phyloP scores from a whole-genome alignment of 805 yeast genomes.

The Sugiyamaella chiloensis region DNA sequence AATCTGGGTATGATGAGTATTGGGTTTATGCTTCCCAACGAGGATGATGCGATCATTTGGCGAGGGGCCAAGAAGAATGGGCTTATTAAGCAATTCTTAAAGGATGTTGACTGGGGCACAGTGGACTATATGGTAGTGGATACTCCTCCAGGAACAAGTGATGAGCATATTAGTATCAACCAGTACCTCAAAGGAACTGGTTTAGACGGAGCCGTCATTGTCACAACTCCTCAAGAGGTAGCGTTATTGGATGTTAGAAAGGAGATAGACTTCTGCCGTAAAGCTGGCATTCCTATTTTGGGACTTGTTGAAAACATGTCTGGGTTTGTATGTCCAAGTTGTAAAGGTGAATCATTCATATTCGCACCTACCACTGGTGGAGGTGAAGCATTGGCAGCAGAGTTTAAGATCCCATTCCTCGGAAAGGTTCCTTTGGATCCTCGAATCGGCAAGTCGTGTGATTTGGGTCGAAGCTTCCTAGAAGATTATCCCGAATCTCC shows the following conservation, averaged over 20 bases:
- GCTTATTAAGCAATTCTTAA: conserved; percentile 85
- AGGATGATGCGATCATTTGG: conserved; percentile 95
- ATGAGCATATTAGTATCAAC: conserved; percentile 90
- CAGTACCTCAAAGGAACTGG: conserved; percentile 74
- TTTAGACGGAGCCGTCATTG: conserved; percentile 90
- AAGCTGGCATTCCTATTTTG: conserved; percentile 79
- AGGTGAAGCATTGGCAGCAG: conserved; percentile 79
- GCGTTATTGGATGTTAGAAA: conserved; percentile 92
- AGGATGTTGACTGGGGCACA: conserved; percentile 92
- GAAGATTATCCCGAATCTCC: conserved; percentile 89
- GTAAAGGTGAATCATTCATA: conserved; percentile 84
- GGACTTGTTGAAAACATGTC: conserved; percentile 98
- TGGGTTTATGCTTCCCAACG: conserved; percentile 89
- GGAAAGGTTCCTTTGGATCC: conserved; percentile 97
- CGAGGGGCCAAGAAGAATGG: conserved; percentile 95
- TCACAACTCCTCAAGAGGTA: conserved; percentile 98
- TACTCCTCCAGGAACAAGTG: conserved; percentile 98
- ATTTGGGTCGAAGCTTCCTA: conserved; percentile 72
- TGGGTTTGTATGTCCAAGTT: conserved; percentile 95
- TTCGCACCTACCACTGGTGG: conserved; percentile 98
- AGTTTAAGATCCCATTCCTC: conserved; percentile 69
- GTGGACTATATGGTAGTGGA: conserved; percentile 83
- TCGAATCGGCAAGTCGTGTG: conserved; percentile 86
- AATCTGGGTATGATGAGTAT: conserved; percentile 94
- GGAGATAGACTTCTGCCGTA: conserved; percentile 90